phyloP scores from a whole-genome alignment of 352 stramenopile genomes.

The Pythium coloratum region DNA sequence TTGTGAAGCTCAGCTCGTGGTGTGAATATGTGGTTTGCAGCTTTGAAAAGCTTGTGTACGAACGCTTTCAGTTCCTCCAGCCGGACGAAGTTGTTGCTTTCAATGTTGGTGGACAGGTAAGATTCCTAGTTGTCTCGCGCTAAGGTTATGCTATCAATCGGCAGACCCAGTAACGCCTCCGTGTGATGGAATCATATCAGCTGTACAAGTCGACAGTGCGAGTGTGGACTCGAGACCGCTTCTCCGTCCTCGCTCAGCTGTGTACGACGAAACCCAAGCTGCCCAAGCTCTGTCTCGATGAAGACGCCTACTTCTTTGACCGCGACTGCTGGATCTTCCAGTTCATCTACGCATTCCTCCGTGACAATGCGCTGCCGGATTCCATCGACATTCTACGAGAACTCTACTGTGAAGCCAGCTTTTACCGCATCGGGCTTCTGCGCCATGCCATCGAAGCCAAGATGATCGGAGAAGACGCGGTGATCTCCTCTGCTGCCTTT shows the following conservation, averaged over 20 bases:
- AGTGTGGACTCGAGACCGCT: conserved; percentile 73
- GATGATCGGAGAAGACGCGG: conserved; percentile 61
- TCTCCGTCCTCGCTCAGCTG: conserved; percentile 80
- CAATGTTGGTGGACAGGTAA: conserved; percentile 58
- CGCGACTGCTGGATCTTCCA: conserved; percentile 75
- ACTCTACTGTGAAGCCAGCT: conserved; percentile 76
- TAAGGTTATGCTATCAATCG: background rate
- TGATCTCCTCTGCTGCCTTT: conserved; percentile 24
- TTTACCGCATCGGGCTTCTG: conserved; percentile 72
- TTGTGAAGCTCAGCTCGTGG: background rate
- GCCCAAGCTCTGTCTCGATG: conserved; percentile 41
- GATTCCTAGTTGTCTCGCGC: background rate
- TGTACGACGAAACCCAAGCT: conserved; percentile 69
- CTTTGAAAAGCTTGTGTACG: conserved; percentile 56
- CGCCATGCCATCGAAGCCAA: conserved; percentile 76
- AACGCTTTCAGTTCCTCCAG: conserved; percentile 59
- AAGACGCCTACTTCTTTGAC: conserved; percentile 74
- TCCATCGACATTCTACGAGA: conserved; percentile 62
- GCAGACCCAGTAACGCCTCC: background rate
- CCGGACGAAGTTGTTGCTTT: conserved; percentile 56
- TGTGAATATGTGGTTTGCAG: conserved; percentile 23
- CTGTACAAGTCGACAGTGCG: conserved; percentile 74
- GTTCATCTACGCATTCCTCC: conserved; percentile 67
- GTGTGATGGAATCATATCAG: conserved; percentile 21
- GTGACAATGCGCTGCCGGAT: conserved; percentile 61